Evolutionary conservation across 805 yeast species (phyloP).

Genomic region (Diddensiella transvaalensis): DNA sequence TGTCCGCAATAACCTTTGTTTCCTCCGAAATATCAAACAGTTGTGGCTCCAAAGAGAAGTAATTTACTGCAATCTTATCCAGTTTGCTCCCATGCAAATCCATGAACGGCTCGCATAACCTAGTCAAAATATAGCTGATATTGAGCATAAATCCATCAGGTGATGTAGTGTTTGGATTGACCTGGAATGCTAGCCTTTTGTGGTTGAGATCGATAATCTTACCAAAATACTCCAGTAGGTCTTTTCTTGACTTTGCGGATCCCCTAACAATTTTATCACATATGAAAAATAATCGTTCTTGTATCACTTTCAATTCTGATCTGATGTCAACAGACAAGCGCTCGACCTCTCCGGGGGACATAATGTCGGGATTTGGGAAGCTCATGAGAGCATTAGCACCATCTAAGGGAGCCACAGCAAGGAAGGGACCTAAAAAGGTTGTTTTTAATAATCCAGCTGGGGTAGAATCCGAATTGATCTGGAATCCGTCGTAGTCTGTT

Average conservation of each 20-base stretch:
- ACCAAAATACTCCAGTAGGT: constrained; percentile 65
- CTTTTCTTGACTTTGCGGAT: constrained; percentile 59
- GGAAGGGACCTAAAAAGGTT: constrained; percentile 73
- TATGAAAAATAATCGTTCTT: constrained; percentile 65
- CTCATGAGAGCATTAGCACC: constrained; percentile 19
- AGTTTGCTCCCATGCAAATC: constrained; percentile 63
- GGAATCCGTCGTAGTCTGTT: constrained; percentile 54
- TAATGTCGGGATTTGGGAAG: constrained; percentile 24
- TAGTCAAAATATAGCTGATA: constrained; percentile 60
- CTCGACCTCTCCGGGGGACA: constrained; percentile 14
- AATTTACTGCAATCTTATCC: constrained; percentile 72
- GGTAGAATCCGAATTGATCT: constrained; percentile 38
- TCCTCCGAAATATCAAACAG: constrained; percentile 72
- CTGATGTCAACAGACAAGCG: constrained; percentile 23
- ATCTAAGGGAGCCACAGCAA: constrained; percentile 70
- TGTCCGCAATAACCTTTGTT: constrained; percentile 75
- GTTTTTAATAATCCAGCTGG: constrained; percentile 54
- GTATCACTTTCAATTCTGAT: constrained; percentile 24
- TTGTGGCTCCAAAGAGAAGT: constrained; percentile 46
- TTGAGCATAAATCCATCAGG: constrained; percentile 82
- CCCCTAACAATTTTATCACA: constrained; percentile 74
- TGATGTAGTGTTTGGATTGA: constrained; percentile 61
- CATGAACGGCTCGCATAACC: constrained; percentile 79
- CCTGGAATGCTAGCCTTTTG: constrained; percentile 54
- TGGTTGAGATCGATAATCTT: constrained; percentile 77